These are phyloP conservation scores for Barnettozyma sucrosica DNA, from an alignment of 805 yeast species.

Conservation along the genomic window DNA sequence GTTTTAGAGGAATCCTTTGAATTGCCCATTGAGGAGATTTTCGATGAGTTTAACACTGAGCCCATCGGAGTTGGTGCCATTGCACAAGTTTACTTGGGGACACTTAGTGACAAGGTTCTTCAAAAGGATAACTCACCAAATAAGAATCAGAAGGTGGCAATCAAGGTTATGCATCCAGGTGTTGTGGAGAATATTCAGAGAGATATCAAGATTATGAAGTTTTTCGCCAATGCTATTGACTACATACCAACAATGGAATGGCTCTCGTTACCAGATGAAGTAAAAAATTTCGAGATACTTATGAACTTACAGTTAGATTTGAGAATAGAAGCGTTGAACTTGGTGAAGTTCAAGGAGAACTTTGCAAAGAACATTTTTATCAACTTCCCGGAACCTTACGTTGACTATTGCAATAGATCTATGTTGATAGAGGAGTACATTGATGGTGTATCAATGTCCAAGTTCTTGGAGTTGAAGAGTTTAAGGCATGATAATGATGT, in stretches of 20 bases:
- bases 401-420: slow-evolving; percentile 56
- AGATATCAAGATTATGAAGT: slow-evolving; percentile 77
- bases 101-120: slow-evolving; percentile 44
- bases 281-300: slow-evolving; percentile 74
- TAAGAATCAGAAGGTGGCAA: slow-evolving; percentile 64
- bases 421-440: slow-evolving; percentile 84
- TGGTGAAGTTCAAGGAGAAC: slow-evolving; percentile 64
- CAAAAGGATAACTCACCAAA: slow-evolving; percentile 26
- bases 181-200: slow-evolving; percentile 68
- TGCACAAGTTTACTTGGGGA: slow-evolving; percentile 88
- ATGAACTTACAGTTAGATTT: slow-evolving; percentile 89
- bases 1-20: slow-evolving; percentile 56
- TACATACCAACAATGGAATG: slow-evolving; percentile 93
- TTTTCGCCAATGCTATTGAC: slow-evolving; percentile 69
- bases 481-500: slow-evolving; percentile 41
- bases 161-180: slow-evolving; percentile 87
- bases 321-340: slow-evolving; percentile 81
- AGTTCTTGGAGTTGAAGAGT: slow-evolving; percentile 42
- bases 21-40: slow-evolving; percentile 56
- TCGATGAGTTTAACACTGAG: slow-evolving; percentile 64
- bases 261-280: slow-evolving; percentile 93
- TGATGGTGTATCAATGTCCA: slow-evolving; percentile 77
- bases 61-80: slow-evolving; percentile 98
- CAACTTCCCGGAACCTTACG: slow-evolving; percentile 75
- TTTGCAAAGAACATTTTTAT: slow-evolving; percentile 54